phyloP scores from a whole-genome alignment of 176 grass and related monocot genomes.

The Areca catechu region DNA sequence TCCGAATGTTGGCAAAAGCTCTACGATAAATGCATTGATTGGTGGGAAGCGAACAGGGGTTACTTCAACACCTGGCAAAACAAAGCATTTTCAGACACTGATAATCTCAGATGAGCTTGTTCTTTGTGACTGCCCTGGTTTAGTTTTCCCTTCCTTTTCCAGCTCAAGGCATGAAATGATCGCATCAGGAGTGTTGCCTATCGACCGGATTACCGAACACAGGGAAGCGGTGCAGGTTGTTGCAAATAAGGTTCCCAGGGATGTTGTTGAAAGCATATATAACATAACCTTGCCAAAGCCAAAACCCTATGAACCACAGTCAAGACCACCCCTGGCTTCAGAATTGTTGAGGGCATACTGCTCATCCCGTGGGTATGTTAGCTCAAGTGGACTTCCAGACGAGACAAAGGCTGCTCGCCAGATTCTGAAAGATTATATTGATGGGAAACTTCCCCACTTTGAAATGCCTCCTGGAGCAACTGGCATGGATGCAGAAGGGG shows the following conservation, averaged over 20 bases:
- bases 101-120: constrained; percentile 86
- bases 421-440: constrained; percentile 90
- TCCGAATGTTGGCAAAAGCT: constrained; percentile 97
- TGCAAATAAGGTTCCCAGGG: constrained; percentile 54
- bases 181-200: constrained; percentile 78
- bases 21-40: constrained; percentile 91
- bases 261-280: constrained; percentile 50
- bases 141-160: constrained; percentile 95
- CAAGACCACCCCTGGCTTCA: constrained; percentile 44
- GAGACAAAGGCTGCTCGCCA: constrained; percentile 74
- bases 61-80: constrained; percentile 90
- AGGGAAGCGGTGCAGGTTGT: constrained; percentile 73
- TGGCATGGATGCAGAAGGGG: neutral
- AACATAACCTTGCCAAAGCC: constrained; percentile 69
- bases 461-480: constrained; percentile 50
- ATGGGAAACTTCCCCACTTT: constrained; percentile 84
- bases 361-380: constrained; percentile 63
- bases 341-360: constrained; percentile 73
- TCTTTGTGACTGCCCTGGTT: constrained; percentile 81
- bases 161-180: constrained; percentile 96
- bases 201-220: constrained; percentile 78
- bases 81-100: constrained; percentile 93
- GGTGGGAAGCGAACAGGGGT: constrained; percentile 82
- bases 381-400: constrained; percentile 62
- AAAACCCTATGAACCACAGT: constrained; percentile 53